A percentile compares a stretch with the other conserved stretches of the same genome.
Conservation (phyloP, 2,329 filamentous ascomycete species). For the Paecilomyces formosus region DNA sequence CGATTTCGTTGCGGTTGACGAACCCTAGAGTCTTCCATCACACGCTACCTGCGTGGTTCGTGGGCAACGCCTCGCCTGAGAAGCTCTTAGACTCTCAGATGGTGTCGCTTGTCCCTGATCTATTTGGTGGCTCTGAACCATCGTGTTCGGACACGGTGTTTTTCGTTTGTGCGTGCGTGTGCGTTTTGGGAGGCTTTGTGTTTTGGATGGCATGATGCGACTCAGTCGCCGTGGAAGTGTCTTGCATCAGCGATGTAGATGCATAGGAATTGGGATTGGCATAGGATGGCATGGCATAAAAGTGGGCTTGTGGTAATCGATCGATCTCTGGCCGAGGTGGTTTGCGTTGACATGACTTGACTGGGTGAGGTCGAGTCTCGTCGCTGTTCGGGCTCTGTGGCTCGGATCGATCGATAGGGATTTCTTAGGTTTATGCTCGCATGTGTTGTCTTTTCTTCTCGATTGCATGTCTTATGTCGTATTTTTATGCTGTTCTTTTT, state of each 20-base stretch:
- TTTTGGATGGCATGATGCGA: conserved; percentile 8
- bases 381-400: conserved; percentile 1
- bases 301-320: conserved; percentile 5
- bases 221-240: conserved; percentile 6
- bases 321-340: neutral
- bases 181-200: conserved; percentile 7
- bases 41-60: neutral
- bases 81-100: neutral
- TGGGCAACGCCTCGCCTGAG: neutral
- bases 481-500: conserved; percentile 7
- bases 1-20: neutral
- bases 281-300: conserved; percentile 9
- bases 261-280: conserved; percentile 8
- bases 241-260: conserved; percentile 5
- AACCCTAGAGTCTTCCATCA: neutral
- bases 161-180: conserved; percentile 3
- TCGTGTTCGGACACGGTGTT: conserved; percentile 1
- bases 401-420: neutral
- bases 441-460: conserved; percentile 5
- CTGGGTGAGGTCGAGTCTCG: neutral
- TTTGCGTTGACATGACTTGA: neutral
- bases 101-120: neutral
- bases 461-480: conserved; percentile 5
- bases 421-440: neutral
- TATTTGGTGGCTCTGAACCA: neutral